Conservation (phyloP, 352 stramenopile species). For the Thraustochytrium striatum region DNA sequence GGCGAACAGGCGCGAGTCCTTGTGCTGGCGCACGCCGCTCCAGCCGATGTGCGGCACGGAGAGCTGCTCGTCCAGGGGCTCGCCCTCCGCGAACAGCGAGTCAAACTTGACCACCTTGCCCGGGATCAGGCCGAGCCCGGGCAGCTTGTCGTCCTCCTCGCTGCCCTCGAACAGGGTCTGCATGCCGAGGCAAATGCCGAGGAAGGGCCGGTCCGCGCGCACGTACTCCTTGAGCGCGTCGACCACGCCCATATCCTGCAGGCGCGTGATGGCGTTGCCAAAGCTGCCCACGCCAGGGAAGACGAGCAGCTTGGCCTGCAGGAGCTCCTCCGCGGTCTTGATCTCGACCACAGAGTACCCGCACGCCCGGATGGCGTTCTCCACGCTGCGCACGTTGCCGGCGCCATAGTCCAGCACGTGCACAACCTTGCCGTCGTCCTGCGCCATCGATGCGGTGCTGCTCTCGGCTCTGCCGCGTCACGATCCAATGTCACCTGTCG, state of each 20-base stretch:
- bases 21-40: slow-evolving; percentile 87
- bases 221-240: slow-evolving; percentile 81
- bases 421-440: slow-evolving; percentile 52
- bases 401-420: slow-evolving; percentile 95
- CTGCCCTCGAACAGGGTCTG: slow-evolving; percentile 94
- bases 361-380: slow-evolving; percentile 85
- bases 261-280: slow-evolving; percentile 79
- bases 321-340: slow-evolving; percentile 80
- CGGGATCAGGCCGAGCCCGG: slow-evolving; percentile 84
- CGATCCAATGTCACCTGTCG: too few species aligned
- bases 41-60: slow-evolving; percentile 95
- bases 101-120: slow-evolving; percentile 83
- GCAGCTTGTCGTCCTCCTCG: slow-evolving; percentile 78
- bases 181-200: slow-evolving; percentile 97
- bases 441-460: not conserved
- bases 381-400: slow-evolving; percentile 95
- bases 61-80: slow-evolving; percentile 46
- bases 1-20: slow-evolving; percentile 63
- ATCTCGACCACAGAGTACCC: slow-evolving; percentile 77
- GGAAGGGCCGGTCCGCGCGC: slow-evolving; percentile 72
- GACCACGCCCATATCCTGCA: slow-evolving; percentile 79
- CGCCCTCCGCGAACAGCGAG: slow-evolving; percentile 34
- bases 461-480: not conserved
- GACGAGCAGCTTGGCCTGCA: slow-evolving; percentile 70
- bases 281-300: slow-evolving; percentile 78